These are phyloP conservation scores for Solanum appendiculatum DNA, from an alignment of 257 asterid genomes.

Conservation along the genomic window DNA sequence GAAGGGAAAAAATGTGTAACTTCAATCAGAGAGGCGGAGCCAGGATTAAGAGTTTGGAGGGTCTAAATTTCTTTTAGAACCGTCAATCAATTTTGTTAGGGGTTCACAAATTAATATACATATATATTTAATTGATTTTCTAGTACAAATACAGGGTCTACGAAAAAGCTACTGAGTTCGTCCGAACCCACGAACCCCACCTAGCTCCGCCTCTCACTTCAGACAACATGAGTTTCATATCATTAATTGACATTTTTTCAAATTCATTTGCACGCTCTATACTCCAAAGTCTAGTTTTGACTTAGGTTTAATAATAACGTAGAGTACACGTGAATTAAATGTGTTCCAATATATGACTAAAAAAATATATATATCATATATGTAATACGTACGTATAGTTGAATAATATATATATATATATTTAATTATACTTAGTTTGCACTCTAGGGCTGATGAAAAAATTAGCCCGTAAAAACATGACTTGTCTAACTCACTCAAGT, in stretches of 20 bases:
- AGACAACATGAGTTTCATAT: neutral
- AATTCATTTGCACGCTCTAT: neutral
- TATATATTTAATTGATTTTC: too few species aligned
- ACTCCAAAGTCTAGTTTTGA: neutral
- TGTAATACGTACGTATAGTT: neutral
- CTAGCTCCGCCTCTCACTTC: too few species aligned
- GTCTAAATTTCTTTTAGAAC: too few species aligned
- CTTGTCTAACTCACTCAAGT: neutral
- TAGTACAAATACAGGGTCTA: too few species aligned
- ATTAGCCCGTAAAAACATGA: neutral
- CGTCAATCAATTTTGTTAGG: too few species aligned
- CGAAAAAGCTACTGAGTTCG: too few species aligned
- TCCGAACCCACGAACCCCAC: too few species aligned
- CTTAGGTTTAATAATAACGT: neutral
- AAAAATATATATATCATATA: neutral
- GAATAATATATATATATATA: neutral
- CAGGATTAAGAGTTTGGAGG: too few species aligned
- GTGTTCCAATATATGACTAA: neutral
- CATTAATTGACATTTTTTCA: neutral
- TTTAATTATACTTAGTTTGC: neutral
- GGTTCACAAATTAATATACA: too few species aligned
- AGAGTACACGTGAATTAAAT: neutral
- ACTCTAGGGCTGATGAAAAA: neutral
- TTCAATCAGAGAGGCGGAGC: too few species aligned
- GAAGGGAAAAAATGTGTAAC: neutral